A percentile compares a stretch with the other conserved stretches of the same genome.
Evolutionary conservation across 805 yeast genomes (phyloP).

Genomic region (Starmerella roubikii): DNA sequence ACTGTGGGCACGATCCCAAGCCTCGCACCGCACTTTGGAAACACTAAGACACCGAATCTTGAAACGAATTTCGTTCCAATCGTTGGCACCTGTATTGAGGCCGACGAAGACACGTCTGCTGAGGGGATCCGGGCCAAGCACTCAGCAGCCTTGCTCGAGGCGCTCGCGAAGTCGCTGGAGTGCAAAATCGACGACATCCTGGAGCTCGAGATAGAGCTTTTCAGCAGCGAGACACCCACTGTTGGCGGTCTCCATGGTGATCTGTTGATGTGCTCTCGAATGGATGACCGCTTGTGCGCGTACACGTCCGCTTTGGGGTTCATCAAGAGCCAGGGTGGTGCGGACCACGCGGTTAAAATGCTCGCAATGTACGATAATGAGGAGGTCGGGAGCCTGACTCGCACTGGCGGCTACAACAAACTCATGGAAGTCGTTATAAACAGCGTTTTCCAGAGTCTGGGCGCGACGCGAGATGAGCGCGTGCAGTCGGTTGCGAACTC

Average conservation of each 20-base stretch:
- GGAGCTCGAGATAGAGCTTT: conserved; percentile 83
- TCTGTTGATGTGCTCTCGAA: conserved; percentile 78
- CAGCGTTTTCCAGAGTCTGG: conserved; percentile 51
- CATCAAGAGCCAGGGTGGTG: conserved; percentile 30
- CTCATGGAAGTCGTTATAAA: conserved; percentile 67
- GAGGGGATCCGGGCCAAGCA: conserved; percentile 57
- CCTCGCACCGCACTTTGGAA: conserved; percentile 78
- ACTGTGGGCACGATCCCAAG: conserved; percentile 87
- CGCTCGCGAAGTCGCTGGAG: conserved; percentile 52
- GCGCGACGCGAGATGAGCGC: conserved; percentile 26
- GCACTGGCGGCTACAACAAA: conserved; percentile 95
- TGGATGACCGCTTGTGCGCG: conserved; percentile 83
- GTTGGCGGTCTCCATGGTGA: conserved; percentile 84
- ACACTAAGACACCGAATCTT: conserved; percentile 50
- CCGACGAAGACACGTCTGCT: conserved; percentile 34
- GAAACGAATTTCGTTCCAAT: conserved; percentile 81
- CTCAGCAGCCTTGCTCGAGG: conserved; percentile 50
- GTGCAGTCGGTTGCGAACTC: conserved; percentile 39
- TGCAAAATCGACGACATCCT: conserved; percentile 47
- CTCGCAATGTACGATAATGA: conserved; percentile 85
- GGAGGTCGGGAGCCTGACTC: conserved; percentile 85
- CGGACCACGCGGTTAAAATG: conserved; percentile 30
- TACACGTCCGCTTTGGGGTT: conserved; percentile 56
- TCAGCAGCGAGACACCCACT: conserved; percentile 69
- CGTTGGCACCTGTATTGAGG: conserved; percentile 41